Conservation (phyloP, 169 alveolate species). For the Cryptosporidium sp. region DNA sequence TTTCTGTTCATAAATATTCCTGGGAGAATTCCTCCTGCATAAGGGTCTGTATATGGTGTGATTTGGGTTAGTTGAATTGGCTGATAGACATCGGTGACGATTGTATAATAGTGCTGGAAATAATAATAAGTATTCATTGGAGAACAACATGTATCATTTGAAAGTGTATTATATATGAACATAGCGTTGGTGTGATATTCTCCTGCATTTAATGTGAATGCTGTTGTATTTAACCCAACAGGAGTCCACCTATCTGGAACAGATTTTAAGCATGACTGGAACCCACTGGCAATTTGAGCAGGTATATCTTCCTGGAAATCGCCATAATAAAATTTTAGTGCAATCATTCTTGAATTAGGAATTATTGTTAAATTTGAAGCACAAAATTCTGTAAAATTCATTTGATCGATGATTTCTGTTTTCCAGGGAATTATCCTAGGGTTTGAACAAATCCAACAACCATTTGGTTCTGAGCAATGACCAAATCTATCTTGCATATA, state of each 20-base stretch:
- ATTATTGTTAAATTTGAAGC: constrained; percentile 53
- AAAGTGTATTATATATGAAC: constrained; percentile 51
- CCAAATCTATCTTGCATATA: constrained; percentile 76
- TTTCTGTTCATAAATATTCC: constrained; percentile 73
- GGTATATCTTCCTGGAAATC: not conserved
- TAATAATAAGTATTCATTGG: constrained; percentile 56
- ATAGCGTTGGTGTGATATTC: constrained; percentile 44
- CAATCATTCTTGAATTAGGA: constrained; percentile 44
- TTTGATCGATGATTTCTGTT: constrained; percentile 46
- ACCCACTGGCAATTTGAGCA: constrained; percentile 44
- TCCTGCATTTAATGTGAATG: constrained; percentile 23
- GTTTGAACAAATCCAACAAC: constrained; percentile 71
- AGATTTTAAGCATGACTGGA: constrained; percentile 48
- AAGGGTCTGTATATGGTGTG: constrained; percentile 68
- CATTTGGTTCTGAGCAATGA: constrained; percentile 64
- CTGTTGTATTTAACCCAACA: constrained; percentile 51
- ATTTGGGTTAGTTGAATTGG: constrained; percentile 70
- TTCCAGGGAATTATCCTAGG: constrained; percentile 74
- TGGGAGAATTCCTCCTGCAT: constrained; percentile 62
- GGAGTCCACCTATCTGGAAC: constrained; percentile 57
- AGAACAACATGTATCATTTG: constrained; percentile 70
- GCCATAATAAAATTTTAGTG: constrained; percentile 33
- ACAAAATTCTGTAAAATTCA: constrained; percentile 72
- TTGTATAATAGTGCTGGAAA: constrained; percentile 58
- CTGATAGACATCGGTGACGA: constrained; percentile 52